These are phyloP conservation scores for Saturnispora ahearnii DNA, from an alignment of 805 yeast genomes.

Conservation along the genomic window DNA sequence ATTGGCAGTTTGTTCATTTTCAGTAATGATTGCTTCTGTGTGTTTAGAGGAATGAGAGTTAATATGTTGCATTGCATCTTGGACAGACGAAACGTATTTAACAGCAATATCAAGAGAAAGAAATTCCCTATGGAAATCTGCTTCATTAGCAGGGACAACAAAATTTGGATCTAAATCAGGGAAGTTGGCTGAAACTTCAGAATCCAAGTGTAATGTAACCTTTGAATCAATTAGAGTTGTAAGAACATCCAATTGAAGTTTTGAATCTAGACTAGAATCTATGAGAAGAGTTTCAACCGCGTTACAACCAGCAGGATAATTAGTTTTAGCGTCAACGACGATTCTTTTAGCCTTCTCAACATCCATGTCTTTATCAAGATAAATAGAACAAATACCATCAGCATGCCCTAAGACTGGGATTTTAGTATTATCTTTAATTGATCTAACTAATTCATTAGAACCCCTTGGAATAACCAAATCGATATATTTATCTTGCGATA, in stretches of 20 bases:
- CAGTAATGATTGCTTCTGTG: constrained; percentile 88
- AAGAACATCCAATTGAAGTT: constrained; percentile 16
- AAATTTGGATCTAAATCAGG: constrained; percentile 1
- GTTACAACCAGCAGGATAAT: constrained; percentile 98
- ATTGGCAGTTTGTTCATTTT: constrained; percentile 60
- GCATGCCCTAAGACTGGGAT: constrained; percentile 99
- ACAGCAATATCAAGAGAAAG: constrained; percentile 78
- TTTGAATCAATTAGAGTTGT: constrained; percentile 44
- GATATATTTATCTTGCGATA: constrained; percentile 79
- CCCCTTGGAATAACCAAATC: constrained; percentile 98
- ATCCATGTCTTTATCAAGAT: constrained; percentile 71
- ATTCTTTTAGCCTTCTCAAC: constrained; percentile 66
- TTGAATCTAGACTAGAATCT: constrained; percentile 32
- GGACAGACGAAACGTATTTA: constrained; percentile 45
- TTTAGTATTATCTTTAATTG: constrained; percentile 78
- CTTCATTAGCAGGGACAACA: constrained; percentile 38
- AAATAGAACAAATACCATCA: constrained; percentile 92
- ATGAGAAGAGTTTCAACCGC: constrained; percentile 85
- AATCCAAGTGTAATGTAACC: constrained; percentile 65
- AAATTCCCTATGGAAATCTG: constrained; percentile 77
- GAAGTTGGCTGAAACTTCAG: constrained; percentile 16
- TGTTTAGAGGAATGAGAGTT: constrained; percentile 91
- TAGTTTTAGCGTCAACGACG: constrained; percentile 81
- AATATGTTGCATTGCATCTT: constrained; percentile 77
- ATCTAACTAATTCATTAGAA: constrained; percentile 83